Evolutionary conservation across 257 asterid genomes (phyloP).

Genomic region (Nicotiana sylvestris): DNA sequence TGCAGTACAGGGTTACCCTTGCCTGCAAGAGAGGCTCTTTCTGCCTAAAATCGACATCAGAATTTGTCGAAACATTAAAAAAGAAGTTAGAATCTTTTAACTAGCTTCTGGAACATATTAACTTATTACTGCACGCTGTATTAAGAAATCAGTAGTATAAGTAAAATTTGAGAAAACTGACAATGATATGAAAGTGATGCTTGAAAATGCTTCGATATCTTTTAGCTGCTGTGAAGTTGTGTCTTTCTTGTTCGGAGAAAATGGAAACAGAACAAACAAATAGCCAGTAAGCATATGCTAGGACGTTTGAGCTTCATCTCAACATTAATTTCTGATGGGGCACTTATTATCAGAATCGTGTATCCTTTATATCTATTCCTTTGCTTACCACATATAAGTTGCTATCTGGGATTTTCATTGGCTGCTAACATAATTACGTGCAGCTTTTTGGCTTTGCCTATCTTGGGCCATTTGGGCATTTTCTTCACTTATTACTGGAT

Average conservation of each 20-base stretch:
- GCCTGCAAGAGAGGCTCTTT: not conserved
- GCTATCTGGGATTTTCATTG: not conserved
- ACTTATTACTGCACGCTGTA: not conserved
- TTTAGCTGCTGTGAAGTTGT: not conserved
- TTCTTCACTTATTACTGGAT: slow-evolving; percentile 68
- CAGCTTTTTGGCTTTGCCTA: slow-evolving; percentile 91
- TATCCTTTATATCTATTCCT: not conserved
- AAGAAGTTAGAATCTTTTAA: not conserved
- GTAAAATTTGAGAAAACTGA: not conserved
- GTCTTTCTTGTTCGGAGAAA: not conserved
- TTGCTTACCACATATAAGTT: not conserved
- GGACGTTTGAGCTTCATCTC: not conserved
- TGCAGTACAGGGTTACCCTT: not conserved
- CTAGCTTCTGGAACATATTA: too few species aligned
- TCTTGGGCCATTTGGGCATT: slow-evolving; percentile 94
- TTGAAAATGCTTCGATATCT: not conserved
- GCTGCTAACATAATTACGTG: not conserved
- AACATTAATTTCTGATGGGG: not conserved
- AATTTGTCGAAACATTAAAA: too few species aligned
- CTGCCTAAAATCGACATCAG: not conserved
- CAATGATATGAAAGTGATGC: not conserved
- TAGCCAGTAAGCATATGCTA: not conserved
- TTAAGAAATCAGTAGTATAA: not conserved
- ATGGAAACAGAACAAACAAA: not conserved
- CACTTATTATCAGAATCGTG: not conserved